Evolutionary conservation across 768 basidiomycete species (phyloP).

Genomic region (Russula sp.): DNA sequence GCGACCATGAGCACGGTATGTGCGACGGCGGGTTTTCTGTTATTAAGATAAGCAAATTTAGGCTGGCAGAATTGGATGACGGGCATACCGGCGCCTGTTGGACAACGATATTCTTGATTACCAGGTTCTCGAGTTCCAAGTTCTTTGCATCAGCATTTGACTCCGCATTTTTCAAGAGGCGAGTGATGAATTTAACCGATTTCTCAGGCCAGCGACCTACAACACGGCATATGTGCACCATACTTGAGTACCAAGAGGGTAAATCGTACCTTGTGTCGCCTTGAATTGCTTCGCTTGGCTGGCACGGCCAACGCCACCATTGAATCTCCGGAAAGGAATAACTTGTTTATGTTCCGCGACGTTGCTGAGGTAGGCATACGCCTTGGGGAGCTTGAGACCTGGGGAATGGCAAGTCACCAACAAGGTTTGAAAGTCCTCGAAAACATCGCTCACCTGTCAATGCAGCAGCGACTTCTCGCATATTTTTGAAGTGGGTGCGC

Average conservation of each 20-base stretch:
- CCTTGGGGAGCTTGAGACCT: constrained; percentile 93
- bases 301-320: constrained; percentile 92
- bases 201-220: constrained; percentile 99
- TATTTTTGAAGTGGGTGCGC: constrained; percentile 99
- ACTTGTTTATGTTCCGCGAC: constrained; percentile 95
- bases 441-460: constrained; percentile 58
- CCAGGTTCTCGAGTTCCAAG: constrained; percentile 84
- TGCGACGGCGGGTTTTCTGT: constrained; percentile 97
- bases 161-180: constrained; percentile 97
- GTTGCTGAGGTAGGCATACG: constrained; percentile 87
- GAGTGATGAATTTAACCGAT: constrained; percentile 90
- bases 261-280: constrained; percentile 80
- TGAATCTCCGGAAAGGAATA: constrained; percentile 93
- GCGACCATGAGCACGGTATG: constrained; percentile 96
- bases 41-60: background rate
- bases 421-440: background rate
- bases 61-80: background rate
- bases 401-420: constrained; percentile 7
- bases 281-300: constrained; percentile 96
- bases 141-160: constrained; percentile 98
- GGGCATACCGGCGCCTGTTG: constrained; percentile 91
- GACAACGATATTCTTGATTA: constrained; percentile 95
- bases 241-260: background rate
- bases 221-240: background rate
- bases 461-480: constrained; percentile 96